Conservation (phyloP, 164 flowering plant genomes). For the Akebia trifoliata region DNA sequence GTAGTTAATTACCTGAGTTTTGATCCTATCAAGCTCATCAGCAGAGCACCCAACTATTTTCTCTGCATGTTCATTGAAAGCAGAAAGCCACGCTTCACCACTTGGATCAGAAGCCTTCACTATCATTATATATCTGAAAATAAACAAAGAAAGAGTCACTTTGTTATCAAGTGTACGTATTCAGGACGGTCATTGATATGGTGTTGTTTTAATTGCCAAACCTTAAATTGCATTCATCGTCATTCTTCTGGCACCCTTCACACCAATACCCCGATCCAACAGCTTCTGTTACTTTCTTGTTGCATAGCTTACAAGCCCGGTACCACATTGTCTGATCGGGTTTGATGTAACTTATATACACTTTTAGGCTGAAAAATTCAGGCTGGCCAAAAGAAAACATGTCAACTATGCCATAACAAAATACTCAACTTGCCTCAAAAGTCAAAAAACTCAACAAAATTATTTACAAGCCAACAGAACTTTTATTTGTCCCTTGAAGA, state of each 20-base stretch:
- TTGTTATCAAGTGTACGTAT: neutral
- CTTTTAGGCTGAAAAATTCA: slow-evolving; percentile 54
- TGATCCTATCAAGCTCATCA: slow-evolving; percentile 73
- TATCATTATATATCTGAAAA: slow-evolving; percentile 65
- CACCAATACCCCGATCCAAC: slow-evolving; percentile 95
- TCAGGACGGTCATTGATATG: neutral
- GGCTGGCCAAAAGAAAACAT: slow-evolving; percentile 47
- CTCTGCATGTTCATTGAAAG: slow-evolving; percentile 89
- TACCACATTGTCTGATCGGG: slow-evolving; percentile 97
- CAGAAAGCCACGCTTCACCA: slow-evolving; percentile 82
- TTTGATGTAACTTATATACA: slow-evolving; percentile 64
- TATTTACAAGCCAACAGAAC: neutral
- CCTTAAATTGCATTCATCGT: slow-evolving; percentile 71
- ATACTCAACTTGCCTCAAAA: neutral
- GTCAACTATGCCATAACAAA: neutral
- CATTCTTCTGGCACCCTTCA: slow-evolving; percentile 88
- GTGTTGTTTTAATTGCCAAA: slow-evolving; percentile 9
- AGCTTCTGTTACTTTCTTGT: slow-evolving; percentile 87
- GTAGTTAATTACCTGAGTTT: slow-evolving; percentile 46
- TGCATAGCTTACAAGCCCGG: slow-evolving; percentile 87
- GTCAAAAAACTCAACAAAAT: neutral
- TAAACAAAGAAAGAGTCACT: neutral
- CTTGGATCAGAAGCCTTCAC: slow-evolving; percentile 64
- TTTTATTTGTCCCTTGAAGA: neutral
- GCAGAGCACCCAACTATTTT: slow-evolving; percentile 85